These are phyloP conservation scores for Blastomyces percursus DNA, from an alignment of 2,329 filamentous ascomycete genomes.

Conservation along the genomic window DNA sequence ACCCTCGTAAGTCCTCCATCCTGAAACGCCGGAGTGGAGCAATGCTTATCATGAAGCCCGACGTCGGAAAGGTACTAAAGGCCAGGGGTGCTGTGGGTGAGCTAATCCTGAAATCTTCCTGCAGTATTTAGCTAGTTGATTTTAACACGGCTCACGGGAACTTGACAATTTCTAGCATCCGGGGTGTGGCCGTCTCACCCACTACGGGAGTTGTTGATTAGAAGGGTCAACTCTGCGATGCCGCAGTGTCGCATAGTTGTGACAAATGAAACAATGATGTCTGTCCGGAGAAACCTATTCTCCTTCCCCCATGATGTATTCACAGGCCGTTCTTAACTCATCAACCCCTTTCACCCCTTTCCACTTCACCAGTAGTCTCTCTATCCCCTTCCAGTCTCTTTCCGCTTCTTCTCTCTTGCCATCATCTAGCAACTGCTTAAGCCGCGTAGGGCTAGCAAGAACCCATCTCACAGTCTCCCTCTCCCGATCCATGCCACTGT, in stretches of 20 bases:
- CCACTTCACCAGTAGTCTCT: constrained; percentile 32
- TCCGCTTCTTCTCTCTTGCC: constrained; percentile 32
- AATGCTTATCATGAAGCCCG: neutral
- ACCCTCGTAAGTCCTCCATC: neutral
- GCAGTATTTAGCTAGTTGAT: neutral
- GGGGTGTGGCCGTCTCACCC: neutral
- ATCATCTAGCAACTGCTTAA: constrained; percentile 29
- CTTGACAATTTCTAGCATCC: neutral
- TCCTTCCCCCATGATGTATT: constrained; percentile 26
- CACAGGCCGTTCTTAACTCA: constrained; percentile 31
- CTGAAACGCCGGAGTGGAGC: neutral
- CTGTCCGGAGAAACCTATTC: constrained; percentile 9
- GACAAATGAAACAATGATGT: neutral
- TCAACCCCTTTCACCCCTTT: constrained; percentile 33
- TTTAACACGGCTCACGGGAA: neutral
- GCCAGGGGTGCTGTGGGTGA: neutral
- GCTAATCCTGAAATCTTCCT: neutral
- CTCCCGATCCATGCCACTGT: constrained; percentile 20
- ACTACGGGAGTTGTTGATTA: neutral
- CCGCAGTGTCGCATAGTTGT: neutral
- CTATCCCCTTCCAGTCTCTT: constrained; percentile 34
- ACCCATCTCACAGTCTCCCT: constrained; percentile 38
- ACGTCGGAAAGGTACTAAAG: neutral
- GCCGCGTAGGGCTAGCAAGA: constrained; percentile 29
- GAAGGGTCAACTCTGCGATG: neutral